Evolutionary conservation across 208 protist genomes (phyloP), one percentile per base, ranked within the genome.

Genomic region (Giardia duodenalis): DNA sequence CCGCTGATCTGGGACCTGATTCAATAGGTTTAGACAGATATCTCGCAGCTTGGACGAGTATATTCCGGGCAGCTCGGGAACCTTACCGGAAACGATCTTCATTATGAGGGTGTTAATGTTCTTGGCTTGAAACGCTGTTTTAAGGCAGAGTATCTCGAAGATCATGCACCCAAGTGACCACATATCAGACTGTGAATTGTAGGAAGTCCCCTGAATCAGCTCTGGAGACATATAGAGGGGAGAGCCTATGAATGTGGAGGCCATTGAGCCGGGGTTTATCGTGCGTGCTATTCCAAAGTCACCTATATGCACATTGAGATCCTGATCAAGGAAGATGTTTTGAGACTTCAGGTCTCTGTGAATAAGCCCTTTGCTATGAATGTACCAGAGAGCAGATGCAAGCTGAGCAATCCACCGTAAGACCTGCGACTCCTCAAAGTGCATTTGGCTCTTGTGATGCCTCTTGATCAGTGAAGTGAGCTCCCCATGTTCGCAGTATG

Each of bases 121-220:
- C 19, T 42, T 45, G 86, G 19, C 42, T 42, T 45, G 4, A 45
- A 89, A 89, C 86, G 86, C 19, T n/a, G 86, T 44, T 42, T 89
- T 89, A 4, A 45, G 4, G 19, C 19, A 45, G 4, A 89, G 86
- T 44, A 95, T 90, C 57, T 95, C 94, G 87, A 93, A 95, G 4
- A 95, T 44, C 3, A 94, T 57, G 47, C 93, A 93, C 39, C 94
- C 94, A 30, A 95, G 88, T 30, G 93, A 92, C 94, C 94, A 95
- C 0, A 95, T 42, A 90, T 95, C 94, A 2, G 46, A 57, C 87
- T 93, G 94, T 0, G 90, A 1, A 47, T 93, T 76, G 91, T 95
- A 95, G 1, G 93, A 92, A 48, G 92, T 3, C 44, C 87, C 92
- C 1, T 43, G 19, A n/a, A 92, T 47, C 3, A 95, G 0, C 47